A percentile compares a stretch with the other conserved stretches of the same genome.
Evolutionary conservation across 2,329 filamentous ascomycete genomes (phyloP).

Genomic region (Alternaria ventricosa): DNA sequence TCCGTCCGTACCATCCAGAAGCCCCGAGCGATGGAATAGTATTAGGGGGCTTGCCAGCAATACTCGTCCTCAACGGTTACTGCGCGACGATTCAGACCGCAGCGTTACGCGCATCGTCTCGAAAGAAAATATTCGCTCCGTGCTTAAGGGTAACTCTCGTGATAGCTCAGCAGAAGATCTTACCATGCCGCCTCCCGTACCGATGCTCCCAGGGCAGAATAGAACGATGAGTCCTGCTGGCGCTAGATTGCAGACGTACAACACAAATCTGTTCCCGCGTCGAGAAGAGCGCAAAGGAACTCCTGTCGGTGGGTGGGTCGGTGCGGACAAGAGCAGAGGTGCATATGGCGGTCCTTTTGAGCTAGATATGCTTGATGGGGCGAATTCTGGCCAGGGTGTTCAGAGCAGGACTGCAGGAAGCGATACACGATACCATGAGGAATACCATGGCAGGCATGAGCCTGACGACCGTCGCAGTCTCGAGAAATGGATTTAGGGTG

Average conservation of each 20-base stretch:
- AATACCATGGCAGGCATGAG: neutral
- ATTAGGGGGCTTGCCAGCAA: neutral
- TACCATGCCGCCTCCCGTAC: constrained; percentile 2
- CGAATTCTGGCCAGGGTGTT: neutral
- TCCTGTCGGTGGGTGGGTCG: constrained; percentile 16
- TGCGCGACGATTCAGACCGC: constrained; percentile 1
- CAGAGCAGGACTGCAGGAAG: neutral
- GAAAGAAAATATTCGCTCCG: constrained; percentile 42
- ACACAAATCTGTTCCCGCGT: constrained; percentile 41
- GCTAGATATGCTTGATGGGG: neutral
- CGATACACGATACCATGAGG: neutral
- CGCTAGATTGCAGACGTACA: constrained; percentile 29
- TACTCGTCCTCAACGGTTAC: constrained; percentile 4
- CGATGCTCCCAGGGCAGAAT: neutral
- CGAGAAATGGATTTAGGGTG: constrained; percentile 1
- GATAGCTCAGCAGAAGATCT: constrained; percentile 29
- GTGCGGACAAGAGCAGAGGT: neutral
- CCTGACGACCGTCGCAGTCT: neutral
- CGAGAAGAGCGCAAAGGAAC: constrained; percentile 20
- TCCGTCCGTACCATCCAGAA: constrained; percentile 32
- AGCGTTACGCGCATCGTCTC: constrained; percentile 37
- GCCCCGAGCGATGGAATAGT: constrained; percentile 16
- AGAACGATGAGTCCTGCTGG: neutral
- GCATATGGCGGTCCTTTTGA: neutral
- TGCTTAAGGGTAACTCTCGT: constrained; percentile 23